Evolutionary conservation across 306 rosid genomes (phyloP).

Genomic region (Arachis hypogaea): DNA sequence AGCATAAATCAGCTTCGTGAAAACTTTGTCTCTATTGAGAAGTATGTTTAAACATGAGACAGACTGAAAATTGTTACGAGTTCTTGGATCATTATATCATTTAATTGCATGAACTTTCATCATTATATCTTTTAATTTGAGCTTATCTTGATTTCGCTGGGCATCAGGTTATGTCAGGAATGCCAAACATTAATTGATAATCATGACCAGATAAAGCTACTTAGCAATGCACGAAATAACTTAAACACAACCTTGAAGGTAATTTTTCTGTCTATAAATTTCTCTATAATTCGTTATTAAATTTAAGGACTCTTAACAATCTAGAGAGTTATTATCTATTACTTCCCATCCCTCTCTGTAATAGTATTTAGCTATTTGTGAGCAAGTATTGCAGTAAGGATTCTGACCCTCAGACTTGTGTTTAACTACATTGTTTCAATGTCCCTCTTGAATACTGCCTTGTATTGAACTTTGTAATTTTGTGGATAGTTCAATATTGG

Average conservation of each 20-base stretch:
- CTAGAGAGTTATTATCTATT: slow-evolving; percentile 26
- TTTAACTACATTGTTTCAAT: slow-evolving; percentile 21
- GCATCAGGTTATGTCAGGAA: slow-evolving; percentile 82
- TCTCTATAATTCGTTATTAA: slow-evolving; percentile 1
- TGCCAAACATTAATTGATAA: slow-evolving; percentile 95
- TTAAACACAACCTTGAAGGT: slow-evolving; percentile 95
- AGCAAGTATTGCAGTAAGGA: slow-evolving; percentile 15
- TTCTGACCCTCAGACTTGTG: slow-evolving; percentile 18
- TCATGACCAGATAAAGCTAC: slow-evolving; percentile 98
- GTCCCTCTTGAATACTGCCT: slow-evolving; percentile 28
- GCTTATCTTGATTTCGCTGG: slow-evolving; percentile 43
- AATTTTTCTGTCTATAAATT: slow-evolving; percentile 32
- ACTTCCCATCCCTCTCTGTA: slow-evolving; percentile 24
- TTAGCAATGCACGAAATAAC: slow-evolving; percentile 97
- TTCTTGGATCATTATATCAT: slow-evolving; percentile 25
- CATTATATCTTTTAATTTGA: slow-evolving; percentile 32
- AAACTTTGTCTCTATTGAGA: slow-evolving; percentile 87
- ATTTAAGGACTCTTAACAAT: slow-evolving; percentile 13
- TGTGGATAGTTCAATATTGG: slow-evolving; percentile 26
- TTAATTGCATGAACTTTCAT: slow-evolving; percentile 24
- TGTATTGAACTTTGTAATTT: slow-evolving; percentile 25
- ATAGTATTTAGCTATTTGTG: slow-evolving; percentile 16
- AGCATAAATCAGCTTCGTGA: slow-evolving; percentile 76
- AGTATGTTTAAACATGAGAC: slow-evolving; percentile 60
- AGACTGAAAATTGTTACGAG: slow-evolving; percentile 29